Percentiles rank a stretch among this genome's conserved stretches.
These are phyloP conservation scores for Apiospora phragmitis DNA, from an alignment of 2,329 filamentous ascomycete species.

Conservation along the genomic window DNA sequence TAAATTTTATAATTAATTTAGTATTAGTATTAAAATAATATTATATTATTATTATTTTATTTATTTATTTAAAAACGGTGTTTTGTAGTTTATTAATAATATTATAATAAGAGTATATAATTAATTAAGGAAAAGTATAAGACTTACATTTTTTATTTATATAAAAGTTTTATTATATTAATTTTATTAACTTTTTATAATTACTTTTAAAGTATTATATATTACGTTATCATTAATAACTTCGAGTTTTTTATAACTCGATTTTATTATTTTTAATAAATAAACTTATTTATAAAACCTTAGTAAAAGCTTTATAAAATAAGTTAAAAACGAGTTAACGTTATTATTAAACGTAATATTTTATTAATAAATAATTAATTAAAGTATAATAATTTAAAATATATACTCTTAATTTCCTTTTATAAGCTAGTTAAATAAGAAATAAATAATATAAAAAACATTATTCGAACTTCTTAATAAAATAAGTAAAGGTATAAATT, in stretches of 20 bases:
- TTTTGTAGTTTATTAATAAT: neutral
- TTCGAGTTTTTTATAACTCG: neutral
- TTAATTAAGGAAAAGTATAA: slow-evolving; percentile 7
- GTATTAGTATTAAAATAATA: slow-evolving; percentile 22
- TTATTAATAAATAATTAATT: neutral
- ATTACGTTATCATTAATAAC: slow-evolving; percentile 9
- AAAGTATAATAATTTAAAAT: neutral
- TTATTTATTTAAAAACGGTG: no score
- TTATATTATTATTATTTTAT: no score
- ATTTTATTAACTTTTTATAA: slow-evolving; percentile 21
- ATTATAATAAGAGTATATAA: neutral
- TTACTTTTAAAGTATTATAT: slow-evolving; percentile 20
- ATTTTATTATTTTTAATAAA: neutral
- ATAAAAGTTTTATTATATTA: slow-evolving; percentile 22
- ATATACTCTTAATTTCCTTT: neutral
- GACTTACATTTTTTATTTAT: slow-evolving; percentile 17
- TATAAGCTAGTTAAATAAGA: neutral
- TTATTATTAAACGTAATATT: slow-evolving; percentile 12
- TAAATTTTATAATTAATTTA: slow-evolving; percentile 25
- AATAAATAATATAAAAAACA: neutral
- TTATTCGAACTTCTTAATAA: neutral
- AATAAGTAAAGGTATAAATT: neutral
- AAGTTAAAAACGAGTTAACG: neutral
- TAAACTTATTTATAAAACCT: neutral
- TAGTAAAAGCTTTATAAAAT: no score